phyloP scores from a whole-genome alignment of 164 flowering plant species.

The Protea cynaroides region DNA sequence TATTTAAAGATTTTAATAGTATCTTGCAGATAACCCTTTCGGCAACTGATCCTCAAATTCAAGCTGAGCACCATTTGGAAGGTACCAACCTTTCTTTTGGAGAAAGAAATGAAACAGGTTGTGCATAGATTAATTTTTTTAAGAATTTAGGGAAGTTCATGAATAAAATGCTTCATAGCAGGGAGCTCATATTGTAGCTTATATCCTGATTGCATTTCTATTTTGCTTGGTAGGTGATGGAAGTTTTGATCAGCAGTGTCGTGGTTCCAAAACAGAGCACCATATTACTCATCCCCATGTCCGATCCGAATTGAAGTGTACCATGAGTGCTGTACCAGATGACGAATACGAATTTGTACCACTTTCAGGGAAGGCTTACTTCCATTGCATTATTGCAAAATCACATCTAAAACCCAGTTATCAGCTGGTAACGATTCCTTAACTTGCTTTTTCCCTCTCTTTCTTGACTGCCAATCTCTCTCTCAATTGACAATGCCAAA shows the following conservation, averaged over 20 bases:
- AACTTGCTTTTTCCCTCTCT: no score
- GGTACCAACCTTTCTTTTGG: background rate
- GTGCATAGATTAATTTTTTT: no score
- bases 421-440: conserved; percentile 19
- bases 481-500: no score
- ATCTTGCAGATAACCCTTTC: conserved; percentile 4
- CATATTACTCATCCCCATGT: background rate
- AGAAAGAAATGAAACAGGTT: background rate
- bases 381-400: conserved; percentile 15
- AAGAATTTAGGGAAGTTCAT: background rate
- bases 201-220: background rate
- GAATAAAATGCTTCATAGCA: background rate
- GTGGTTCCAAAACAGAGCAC: background rate
- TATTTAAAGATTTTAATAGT: background rate
- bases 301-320: background rate
- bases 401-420: conserved; percentile 9
- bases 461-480: no score
- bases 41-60: background rate
- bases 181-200: background rate
- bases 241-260: background rate
- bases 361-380: conserved; percentile 31
- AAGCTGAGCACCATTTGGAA: background rate
- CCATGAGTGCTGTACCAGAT: conserved; percentile 1
- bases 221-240: conserved; percentile 2
- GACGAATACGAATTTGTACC: conserved; percentile 24